Conservation (phyloP, 257 asterid species). For the Avicennia marina region DNA sequence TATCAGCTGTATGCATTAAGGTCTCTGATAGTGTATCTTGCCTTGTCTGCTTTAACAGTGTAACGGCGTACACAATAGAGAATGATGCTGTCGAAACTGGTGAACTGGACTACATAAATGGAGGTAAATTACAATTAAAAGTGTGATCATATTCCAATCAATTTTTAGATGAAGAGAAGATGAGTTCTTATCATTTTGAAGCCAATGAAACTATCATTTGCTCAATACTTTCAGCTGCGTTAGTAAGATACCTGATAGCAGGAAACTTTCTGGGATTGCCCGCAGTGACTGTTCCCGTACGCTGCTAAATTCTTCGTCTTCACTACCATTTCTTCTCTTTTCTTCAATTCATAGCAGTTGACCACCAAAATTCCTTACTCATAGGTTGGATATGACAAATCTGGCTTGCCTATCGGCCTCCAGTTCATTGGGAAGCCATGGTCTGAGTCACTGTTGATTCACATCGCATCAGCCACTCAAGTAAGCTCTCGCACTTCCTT, state of each 20-base stretch:
- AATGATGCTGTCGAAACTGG: constrained; percentile 66
- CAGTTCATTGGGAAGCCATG: constrained; percentile 93
- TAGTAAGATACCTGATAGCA: constrained; percentile 75
- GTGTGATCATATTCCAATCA: too few species aligned
- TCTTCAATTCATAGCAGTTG: not conserved
- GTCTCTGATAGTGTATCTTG: too few species aligned
- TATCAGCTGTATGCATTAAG: too few species aligned
- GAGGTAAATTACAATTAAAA: constrained; percentile 73
- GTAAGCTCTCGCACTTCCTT: constrained; percentile 32
- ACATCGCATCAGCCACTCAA: constrained; percentile 71
- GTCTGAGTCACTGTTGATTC: constrained; percentile 76
- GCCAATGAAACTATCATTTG: not conserved
- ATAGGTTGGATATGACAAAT: constrained; percentile 76
- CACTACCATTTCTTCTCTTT: not conserved
- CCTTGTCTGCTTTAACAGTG: constrained; percentile 35
- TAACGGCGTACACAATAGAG: constrained; percentile 66
- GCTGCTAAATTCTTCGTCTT: not conserved
- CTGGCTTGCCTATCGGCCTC: constrained; percentile 82
- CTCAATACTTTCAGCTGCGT: constrained; percentile 56
- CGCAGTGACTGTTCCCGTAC: constrained; percentile 82
- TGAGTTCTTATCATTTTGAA: too few species aligned
- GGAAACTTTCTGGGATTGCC: constrained; percentile 94
- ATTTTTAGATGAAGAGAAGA: too few species aligned
- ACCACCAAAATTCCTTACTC: not conserved
- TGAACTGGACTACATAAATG: constrained; percentile 89